phyloP scores from a whole-genome alignment of 805 yeast genomes.

The Metschnikowia lunata region DNA sequence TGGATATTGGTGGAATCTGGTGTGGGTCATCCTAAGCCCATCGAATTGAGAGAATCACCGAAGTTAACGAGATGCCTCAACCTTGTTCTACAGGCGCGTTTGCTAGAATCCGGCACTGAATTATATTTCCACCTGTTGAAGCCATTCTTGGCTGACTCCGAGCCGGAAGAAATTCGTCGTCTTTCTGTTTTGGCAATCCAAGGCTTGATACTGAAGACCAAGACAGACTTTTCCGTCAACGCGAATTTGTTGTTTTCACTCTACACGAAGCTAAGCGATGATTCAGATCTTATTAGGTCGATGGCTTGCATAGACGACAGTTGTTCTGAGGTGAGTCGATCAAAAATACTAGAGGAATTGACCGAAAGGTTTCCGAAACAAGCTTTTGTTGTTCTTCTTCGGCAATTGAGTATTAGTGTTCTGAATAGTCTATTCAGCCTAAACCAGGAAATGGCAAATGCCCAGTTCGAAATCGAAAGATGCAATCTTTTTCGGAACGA shows the following conservation, averaged over 20 bases:
- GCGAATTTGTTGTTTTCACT: background rate
- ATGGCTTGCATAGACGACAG: constrained; percentile 3
- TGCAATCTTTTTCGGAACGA: constrained; percentile 12
- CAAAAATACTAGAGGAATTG: background rate
- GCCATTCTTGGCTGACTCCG: background rate
- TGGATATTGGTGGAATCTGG: background rate
- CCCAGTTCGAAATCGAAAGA: constrained; percentile 12
- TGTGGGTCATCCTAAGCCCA: constrained; percentile 1
- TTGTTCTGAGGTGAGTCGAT: constrained; percentile 1
- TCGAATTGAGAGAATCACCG: background rate
- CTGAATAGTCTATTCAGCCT: constrained; percentile 3
- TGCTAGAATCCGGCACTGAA: too few relatives aligned
- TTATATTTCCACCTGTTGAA: too few relatives aligned
- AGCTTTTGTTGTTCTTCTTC: background rate
- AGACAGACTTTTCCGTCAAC: background rate
- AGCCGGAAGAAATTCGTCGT: constrained; percentile 2
- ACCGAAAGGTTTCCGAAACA: background rate
- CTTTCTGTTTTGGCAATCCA: constrained; percentile 5
- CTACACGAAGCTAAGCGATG: constrained; percentile 8
- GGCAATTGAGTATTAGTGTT: constrained; percentile 3
- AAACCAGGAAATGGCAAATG: constrained; percentile 2
- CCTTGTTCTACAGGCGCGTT: constrained; percentile 5
- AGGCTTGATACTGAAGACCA: background rate
- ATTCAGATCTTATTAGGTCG: constrained; percentile 4
- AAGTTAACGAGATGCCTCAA: background rate